Conservation (phyloP, 1,284 basidiomycete species). For the Psilocybe mexicana region DNA sequence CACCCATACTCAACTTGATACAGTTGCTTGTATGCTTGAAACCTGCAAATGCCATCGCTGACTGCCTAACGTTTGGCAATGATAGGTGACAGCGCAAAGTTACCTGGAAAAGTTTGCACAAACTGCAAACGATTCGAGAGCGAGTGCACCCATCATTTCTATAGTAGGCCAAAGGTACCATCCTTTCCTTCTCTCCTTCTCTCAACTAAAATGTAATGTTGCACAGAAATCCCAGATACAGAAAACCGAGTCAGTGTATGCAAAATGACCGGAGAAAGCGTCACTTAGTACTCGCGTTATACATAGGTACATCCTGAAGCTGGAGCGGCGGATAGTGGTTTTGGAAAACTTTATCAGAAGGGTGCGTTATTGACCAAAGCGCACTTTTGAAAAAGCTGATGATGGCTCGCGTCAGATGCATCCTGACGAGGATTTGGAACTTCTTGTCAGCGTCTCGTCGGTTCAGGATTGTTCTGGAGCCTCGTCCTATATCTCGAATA, state of each 20-base stretch:
- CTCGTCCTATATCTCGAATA: neutral
- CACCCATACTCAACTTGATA: no score
- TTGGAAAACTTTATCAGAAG: conserved; percentile 54
- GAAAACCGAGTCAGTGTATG: conserved; percentile 45
- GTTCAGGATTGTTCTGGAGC: neutral
- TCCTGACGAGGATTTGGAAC: conserved; percentile 23
- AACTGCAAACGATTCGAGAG: conserved; percentile 65
- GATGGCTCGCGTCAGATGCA: conserved; percentile 13
- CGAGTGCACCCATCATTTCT: conserved; percentile 58
- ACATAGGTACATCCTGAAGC: conserved; percentile 52
- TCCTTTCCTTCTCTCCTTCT: neutral
- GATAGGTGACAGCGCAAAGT: conserved; percentile 51
- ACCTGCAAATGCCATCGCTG: neutral
- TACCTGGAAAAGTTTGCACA: conserved; percentile 59
- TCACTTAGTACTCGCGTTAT: neutral
- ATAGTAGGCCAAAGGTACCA: conserved; percentile 50
- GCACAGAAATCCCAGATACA: conserved; percentile 59
- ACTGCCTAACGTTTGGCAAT: neutral
- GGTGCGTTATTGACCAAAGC: conserved; percentile 28
- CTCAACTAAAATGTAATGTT: neutral
- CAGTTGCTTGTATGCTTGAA: neutral
- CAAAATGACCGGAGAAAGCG: neutral
- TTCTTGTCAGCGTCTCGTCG: conserved; percentile 10
- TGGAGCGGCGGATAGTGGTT: conserved; percentile 50
- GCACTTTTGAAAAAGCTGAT: no score